Conservation (phyloP, 352 stramenopile genomes). For the Globisporangium recalcitrans region DNA sequence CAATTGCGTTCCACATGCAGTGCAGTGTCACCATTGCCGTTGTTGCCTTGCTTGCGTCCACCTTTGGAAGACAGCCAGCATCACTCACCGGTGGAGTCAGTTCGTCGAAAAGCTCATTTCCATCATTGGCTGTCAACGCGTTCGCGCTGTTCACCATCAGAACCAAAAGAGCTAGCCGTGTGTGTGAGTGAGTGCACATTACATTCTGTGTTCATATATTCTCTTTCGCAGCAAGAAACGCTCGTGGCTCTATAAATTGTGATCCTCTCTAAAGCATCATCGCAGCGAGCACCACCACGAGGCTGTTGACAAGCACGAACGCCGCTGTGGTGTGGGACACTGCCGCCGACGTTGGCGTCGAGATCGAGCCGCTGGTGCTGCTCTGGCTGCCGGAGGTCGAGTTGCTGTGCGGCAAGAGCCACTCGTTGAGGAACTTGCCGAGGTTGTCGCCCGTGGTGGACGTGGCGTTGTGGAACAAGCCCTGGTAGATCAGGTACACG, state of each 20-base stretch:
- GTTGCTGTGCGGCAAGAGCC: conserved; percentile 20
- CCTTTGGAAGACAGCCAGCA: background rate
- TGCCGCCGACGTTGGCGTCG: background rate
- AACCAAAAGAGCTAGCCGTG: background rate
- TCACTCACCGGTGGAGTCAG: background rate
- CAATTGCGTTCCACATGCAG: too few relatives aligned
- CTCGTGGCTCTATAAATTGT: background rate
- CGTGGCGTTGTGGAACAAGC: conserved; percentile 40
- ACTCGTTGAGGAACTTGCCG: conserved; percentile 22
- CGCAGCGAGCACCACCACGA: conserved; percentile 12
- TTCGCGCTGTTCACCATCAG: background rate
- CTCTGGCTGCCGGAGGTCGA: background rate
- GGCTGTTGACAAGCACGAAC: conserved; percentile 7
- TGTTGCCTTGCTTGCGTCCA: too few relatives aligned
- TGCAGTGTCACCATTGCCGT: too few relatives aligned
- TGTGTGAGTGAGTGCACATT: background rate
- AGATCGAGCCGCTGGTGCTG: background rate
- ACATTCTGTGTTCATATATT: conserved; percentile 3
- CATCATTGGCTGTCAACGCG: background rate
- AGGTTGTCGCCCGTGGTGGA: conserved; percentile 30
- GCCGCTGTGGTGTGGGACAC: background rate
- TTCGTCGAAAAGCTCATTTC: background rate
- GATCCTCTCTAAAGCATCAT: conserved; percentile 8
- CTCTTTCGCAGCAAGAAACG: background rate
- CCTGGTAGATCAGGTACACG: conserved; percentile 41